Conservation (phyloP, 257 asterid genomes). For the Penstemon newberryi region DNA sequence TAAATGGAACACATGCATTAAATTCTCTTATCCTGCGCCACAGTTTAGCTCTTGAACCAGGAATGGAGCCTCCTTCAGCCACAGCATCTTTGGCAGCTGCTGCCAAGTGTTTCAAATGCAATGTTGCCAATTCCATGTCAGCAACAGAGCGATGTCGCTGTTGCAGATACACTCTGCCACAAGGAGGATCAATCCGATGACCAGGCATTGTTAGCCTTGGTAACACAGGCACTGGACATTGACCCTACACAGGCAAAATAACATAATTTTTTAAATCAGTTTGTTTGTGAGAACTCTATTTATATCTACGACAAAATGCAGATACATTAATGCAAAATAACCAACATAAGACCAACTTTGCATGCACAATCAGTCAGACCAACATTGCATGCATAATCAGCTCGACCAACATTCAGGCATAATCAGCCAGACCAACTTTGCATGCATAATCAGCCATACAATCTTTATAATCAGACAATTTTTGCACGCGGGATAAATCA, state of each 20-base stretch:
- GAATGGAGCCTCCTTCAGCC: conserved; percentile 98
- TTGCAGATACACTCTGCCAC: conserved; percentile 81
- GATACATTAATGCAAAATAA: conserved; percentile 1
- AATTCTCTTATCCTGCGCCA: conserved; percentile 99
- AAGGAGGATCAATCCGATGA: conserved; percentile 95
- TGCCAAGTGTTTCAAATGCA: conserved; percentile 96
- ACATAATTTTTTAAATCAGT: conserved; percentile 17
- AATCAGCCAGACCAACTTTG: conserved; percentile 12
- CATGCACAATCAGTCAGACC: background rate
- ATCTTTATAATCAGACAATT: conserved; percentile 1
- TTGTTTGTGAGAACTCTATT: conserved; percentile 20
- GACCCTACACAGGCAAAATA: conserved; percentile 67
- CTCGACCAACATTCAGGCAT: conserved; percentile 4
- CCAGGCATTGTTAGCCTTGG: conserved; percentile 99
- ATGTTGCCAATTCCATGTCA: conserved; percentile 70
- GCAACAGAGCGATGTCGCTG: conserved; percentile 52
- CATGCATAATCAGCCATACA: background rate
- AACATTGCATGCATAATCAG: conserved; percentile 11
- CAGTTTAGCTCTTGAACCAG: conserved; percentile 98
- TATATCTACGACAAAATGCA: conserved; percentile 10
- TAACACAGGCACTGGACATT: conserved; percentile 79
- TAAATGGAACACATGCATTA: conserved; percentile 87
- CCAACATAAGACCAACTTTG: background rate
- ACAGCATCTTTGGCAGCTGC: conserved; percentile 99
- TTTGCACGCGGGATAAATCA: conserved; percentile 9